Evolutionary conservation across 225 moss, liverwort and hornwort genomes (phyloP), one percentile per base, ranked within the genome.

Genomic region (Pleurozium schreberi): DNA sequence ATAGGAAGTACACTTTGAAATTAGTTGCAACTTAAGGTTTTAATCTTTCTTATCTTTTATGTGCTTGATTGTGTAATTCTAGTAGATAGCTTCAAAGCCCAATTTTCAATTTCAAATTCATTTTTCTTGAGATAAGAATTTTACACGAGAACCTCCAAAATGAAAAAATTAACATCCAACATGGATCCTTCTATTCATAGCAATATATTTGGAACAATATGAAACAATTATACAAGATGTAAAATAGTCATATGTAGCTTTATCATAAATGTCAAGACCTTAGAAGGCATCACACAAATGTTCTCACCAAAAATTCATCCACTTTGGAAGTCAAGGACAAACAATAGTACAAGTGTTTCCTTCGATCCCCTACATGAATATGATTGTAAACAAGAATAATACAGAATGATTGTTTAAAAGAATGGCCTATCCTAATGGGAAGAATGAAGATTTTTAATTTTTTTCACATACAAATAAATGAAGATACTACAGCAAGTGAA

Each of bases 171-270:
- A 45, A 30, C 10, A 45, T 10, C 18, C 6, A 43, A 16, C 17
- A 9, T 6, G 3, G 4, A 3, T 18, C 28, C 10, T 0, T 27
- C 2, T 28, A 28, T 10, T 21, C 12, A n/a, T 68, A n/a, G 21
- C 14, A 42, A 70, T 42, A 42, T 15, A 26, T 26, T 42, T 42
- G 42, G 8, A 26, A 40, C 42, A 70, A 8, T 26, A 42, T 23
- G 4, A 23, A 42, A 73, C 13, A 45, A 67, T 38, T 67, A 38
- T 28, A 1, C 26, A 15, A 45, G 17, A 17, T 45, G 26, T 73
- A 73, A 27, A 45, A 28, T 9, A 73, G 17, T 19, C 8, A 25
- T 28, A 28, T 45, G 1, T 10, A 28, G 5, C 16, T 27, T 42
- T 28, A 28, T 71, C 17, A 18, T 27, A 27, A 43, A 74, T 74